phyloP scores from a whole-genome alignment of 495 filamentous ascomycete genomes.

The Talaromyces proteolyticus region DNA sequence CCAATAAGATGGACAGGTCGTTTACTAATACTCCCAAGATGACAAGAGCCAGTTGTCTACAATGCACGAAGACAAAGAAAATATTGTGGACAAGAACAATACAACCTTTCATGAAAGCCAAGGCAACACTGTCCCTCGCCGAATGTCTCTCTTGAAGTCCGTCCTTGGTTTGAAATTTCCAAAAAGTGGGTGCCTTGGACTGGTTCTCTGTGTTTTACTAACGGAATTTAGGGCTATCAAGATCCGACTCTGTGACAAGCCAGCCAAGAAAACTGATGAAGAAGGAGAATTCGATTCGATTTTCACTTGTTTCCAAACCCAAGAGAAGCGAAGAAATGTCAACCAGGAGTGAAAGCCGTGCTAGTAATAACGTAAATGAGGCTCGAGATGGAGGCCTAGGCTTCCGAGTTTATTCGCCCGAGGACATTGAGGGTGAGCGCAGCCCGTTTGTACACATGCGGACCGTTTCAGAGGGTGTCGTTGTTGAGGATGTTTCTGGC shows the following conservation, averaged over 20 bases:
- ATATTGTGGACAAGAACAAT: background rate
- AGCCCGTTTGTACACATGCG: conserved; percentile 18
- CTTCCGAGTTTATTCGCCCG: background rate
- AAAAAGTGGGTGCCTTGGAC: conserved; percentile 9
- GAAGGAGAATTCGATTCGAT: conserved; percentile 22
- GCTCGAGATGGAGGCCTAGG: background rate
- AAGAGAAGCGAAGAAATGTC: conserved; percentile 12
- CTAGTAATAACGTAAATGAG: background rate
- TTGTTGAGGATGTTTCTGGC: conserved; percentile 23
- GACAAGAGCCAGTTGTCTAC: background rate
- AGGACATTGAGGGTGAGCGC: background rate
- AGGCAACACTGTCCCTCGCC: background rate
- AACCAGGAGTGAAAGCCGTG: conserved; percentile 8
- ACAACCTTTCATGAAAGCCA: background rate
- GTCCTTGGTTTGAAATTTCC: conserved; percentile 19
- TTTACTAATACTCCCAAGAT: background rate
- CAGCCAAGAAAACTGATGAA: conserved; percentile 20
- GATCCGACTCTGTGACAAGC: conserved; percentile 14
- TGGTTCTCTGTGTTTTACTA: background rate
- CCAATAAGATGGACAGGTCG: background rate
- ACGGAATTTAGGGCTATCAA: conserved; percentile 12
- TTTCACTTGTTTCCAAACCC: conserved; percentile 20
- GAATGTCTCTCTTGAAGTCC: conserved; percentile 4
- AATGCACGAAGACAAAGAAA: conserved; percentile 4
- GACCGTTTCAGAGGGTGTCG: conserved; percentile 16